Base-by-base conservation (phyloP, 306 rosid species). In the Ziziphus jujuba region DNA sequence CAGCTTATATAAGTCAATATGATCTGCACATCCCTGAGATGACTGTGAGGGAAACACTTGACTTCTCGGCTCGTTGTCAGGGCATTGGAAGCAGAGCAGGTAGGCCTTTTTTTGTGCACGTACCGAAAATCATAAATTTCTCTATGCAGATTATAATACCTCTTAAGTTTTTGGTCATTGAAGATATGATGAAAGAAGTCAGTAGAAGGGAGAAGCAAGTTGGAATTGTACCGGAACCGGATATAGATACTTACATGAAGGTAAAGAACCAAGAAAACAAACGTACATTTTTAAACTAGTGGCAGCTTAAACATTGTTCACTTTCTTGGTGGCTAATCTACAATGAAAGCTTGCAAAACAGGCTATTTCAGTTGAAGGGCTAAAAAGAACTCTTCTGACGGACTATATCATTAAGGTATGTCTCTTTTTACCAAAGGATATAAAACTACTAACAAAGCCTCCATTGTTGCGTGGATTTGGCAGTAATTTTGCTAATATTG, bases 321-420 rank as follows among this genome's bases (percentile, higher is more conserved):
- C 49, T 22, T 40, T 51, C 36, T 50, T 48, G 35, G 10, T 20
- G 9, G 20, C 48, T 20, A 36, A n/a, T 75, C 16, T 5, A 65
- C 49, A 35, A 56, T 24, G 54, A 33, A 24, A 75, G 36, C 71
- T 67, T 66, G 72, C 36, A 25, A 16, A 38, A 56, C 72, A 84
- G 89, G 89, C 89, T 19, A 81, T 73, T 66, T 81, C 89, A 69
- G 61, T 84, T 70, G 74, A 73, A 51, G 89, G 86, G 35, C 53
- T 70, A 48, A 70, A 70, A 56, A 73, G 65, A 49, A 78, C 63
- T 56, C 76, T 79, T 59, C 79, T 59, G 50, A 77, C 90, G 23
- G 82, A 85, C 65, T 82, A 85, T 63, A 80, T 80, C 48, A 61
- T 82, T 35, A 85, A 82, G 90, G 90, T 85, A 57, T 63, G 65